Evolutionary conservation across 1,284 basidiomycete genomes (phyloP).

Genomic region (Apiotrichum porosum): DNA sequence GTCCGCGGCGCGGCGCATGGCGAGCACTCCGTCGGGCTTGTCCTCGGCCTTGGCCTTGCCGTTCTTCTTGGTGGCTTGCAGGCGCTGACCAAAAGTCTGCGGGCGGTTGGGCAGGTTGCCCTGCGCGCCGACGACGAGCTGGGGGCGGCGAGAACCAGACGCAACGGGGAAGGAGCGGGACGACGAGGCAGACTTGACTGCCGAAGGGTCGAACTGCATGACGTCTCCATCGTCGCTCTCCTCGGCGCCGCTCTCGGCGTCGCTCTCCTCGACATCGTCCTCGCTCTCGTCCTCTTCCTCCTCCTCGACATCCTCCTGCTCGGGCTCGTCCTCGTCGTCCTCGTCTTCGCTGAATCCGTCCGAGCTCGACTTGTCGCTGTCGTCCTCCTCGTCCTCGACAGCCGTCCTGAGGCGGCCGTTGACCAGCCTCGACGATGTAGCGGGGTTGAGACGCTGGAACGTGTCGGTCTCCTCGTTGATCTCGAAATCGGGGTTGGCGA

Average conservation of each 20-base stretch:
- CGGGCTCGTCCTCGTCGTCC: slow-evolving; percentile 35
- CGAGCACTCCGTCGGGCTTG: slow-evolving; percentile 34
- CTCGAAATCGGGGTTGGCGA: slow-evolving; percentile 88
- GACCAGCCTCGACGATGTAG: slow-evolving; percentile 52
- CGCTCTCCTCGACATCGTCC: slow-evolving; percentile 25
- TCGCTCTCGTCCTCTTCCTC: slow-evolving; percentile 54
- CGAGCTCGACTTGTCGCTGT: slow-evolving; percentile 73
- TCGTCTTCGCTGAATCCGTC: slow-evolving; percentile 56
- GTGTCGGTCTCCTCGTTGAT: slow-evolving; percentile 85
- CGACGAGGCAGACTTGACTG: slow-evolving; percentile 46
- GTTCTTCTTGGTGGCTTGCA: slow-evolving; percentile 23
- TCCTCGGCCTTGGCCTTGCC: slow-evolving; percentile 17
- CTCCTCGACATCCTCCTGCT: slow-evolving; percentile 37
- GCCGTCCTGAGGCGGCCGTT: slow-evolving; percentile 59
- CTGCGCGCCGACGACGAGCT: slow-evolving; percentile 32
- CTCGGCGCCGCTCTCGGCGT: slow-evolving; percentile 54
- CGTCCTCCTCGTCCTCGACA: slow-evolving; percentile 83
- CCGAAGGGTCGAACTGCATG: slow-evolving; percentile 49
- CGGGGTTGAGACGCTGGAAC: slow-evolving; percentile 87
- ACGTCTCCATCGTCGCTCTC: slow-evolving; percentile 53
- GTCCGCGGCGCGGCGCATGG: slow-evolving; percentile 41
- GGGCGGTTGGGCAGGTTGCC: slow-evolving; percentile 15
- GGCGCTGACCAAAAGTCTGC: slow-evolving; percentile 47
- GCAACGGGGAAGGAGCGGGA: slow-evolving; percentile 20
- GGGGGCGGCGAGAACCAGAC: slow-evolving; percentile 24